Base-by-base conservation (phyloP, 441 rosid genomes). In the Gossypium davidsonii region DNA sequence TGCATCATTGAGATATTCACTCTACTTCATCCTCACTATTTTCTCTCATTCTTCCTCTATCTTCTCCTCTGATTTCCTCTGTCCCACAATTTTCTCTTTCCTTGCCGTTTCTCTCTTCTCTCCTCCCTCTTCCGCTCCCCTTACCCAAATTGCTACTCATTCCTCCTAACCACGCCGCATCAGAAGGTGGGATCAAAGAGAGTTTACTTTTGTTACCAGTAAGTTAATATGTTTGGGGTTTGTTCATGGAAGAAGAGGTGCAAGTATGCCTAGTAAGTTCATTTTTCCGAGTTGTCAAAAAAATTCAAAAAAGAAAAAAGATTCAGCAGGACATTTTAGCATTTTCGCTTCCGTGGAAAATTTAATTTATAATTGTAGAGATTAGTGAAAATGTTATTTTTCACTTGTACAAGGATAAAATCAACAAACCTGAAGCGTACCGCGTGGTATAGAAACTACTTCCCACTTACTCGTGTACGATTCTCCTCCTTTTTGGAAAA, bases 341-440 rank as follows among this genome's bases (percentile, higher is more conserved):
- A 8, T 8, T 39, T 39, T 39, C 44, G 8, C 44, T 39, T 39
- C 44, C 11, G 3, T 39, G 44, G 44, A 39, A 39, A 39, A 39
- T 39, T 8, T 2, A 8, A 8, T 39, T 8, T 39, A 39, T 8
- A 39, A 39, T 9, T 39, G 44, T 39, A 39, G 44, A 39, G 11
- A 39, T 39, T 8, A 39, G 11, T 39, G 44, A 39, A 39, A 39
- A 39, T 39, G 44, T 39, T 39, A 39, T 8, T 39, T 39, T 37
- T 39, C 44, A 18, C 51, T 11, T 51, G 44, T 25, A 66, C 53
- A 59, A 63, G 51, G 77, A 63, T 44, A 34, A 64, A 55, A 60
- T 15, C 68, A 77, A 83, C 94, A 81, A 80, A 94, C 99, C 98
- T 96, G 97, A 79, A 96, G 98, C 23, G 98, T 93, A 75, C 99